phyloP scores from a whole-genome alignment of 2,329 filamentous ascomycete species.

The Aspergillus pseudoterreus region DNA sequence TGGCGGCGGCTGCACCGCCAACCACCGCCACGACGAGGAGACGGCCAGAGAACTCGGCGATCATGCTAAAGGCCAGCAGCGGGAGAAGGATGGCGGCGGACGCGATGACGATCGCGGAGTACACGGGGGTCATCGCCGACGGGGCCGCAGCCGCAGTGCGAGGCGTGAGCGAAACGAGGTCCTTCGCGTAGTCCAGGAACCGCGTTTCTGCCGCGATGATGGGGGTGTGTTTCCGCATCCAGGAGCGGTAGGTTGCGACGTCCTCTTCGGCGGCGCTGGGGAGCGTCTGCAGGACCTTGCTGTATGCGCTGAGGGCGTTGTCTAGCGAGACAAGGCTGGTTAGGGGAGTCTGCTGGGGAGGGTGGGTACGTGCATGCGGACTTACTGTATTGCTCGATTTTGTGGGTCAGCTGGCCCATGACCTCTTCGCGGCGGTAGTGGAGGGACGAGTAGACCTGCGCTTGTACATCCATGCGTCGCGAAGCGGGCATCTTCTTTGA shows the following conservation, averaged over 20 bases:
- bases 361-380: neutral
- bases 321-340: conserved; percentile 21
- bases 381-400: conserved; percentile 61
- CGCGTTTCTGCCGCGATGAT: conserved; percentile 49
- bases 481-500: conserved; percentile 34
- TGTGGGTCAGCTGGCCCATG: conserved; percentile 53
- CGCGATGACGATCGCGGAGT: conserved; percentile 44
- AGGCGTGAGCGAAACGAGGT: conserved; percentile 39
- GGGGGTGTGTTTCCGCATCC: conserved; percentile 51
- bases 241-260: conserved; percentile 50
- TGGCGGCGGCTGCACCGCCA: conserved; percentile 43
- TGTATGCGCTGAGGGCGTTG: conserved; percentile 44
- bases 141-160: conserved; percentile 8
- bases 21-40: conserved; percentile 56
- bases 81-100: conserved; percentile 55
- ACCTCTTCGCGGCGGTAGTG: conserved; percentile 53
- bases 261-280: conserved; percentile 46
- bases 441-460: conserved; percentile 50
- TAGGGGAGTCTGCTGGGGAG: neutral
- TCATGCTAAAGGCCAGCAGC: conserved; percentile 55
- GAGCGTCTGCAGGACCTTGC: conserved; percentile 44
- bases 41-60: conserved; percentile 55
- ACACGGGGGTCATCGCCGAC: conserved; percentile 22
- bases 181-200: conserved; percentile 51
- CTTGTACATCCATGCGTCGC: conserved; percentile 41